Conservation (phyloP, 192 early-diverging fungal species). For the Geosiphon pyriformis region DNA sequence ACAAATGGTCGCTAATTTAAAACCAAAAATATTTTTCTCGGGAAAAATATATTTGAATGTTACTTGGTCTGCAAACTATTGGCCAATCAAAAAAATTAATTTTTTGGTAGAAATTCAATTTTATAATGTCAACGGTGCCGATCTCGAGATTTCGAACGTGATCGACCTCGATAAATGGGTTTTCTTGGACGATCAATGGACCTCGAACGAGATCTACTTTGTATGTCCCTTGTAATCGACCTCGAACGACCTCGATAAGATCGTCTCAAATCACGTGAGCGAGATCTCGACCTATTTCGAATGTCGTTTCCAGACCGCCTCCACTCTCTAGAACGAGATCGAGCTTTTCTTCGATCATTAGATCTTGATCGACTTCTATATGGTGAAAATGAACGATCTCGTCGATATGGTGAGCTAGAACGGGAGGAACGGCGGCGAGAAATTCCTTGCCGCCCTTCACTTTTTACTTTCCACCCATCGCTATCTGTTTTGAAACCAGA, state of each 20-base stretch:
- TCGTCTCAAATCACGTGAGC: slow-evolving; percentile 10
- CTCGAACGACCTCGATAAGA: slow-evolving; percentile 12
- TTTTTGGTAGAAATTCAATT: neutral
- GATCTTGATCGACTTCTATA: slow-evolving; percentile 12
- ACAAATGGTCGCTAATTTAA: no score
- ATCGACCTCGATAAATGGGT: neutral
- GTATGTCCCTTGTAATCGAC: neutral
- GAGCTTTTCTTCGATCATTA: slow-evolving; percentile 12
- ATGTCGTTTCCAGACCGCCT: neutral
- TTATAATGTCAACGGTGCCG: neutral
- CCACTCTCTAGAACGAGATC: slow-evolving; percentile 19
- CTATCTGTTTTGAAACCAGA: neutral
- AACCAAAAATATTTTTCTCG: no score
- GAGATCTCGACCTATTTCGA: slow-evolving; percentile 8
- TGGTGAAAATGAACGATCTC: slow-evolving; percentile 19
- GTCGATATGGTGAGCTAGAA: slow-evolving; percentile 20
- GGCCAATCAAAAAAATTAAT: neutral
- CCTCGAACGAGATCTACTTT: slow-evolving; percentile 4
- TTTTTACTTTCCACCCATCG: neutral
- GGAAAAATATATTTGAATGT: neutral
- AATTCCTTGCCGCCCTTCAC: no score
- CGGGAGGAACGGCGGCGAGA: slow-evolving; percentile 16
- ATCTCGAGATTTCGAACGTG: neutral
- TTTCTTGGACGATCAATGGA: neutral
- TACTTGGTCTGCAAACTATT: neutral